Percentiles rank a stretch among this genome's conserved stretches.
Conservation (phyloP, 2,329 filamentous ascomycete genomes). For the Colletotrichum tofieldiae region DNA sequence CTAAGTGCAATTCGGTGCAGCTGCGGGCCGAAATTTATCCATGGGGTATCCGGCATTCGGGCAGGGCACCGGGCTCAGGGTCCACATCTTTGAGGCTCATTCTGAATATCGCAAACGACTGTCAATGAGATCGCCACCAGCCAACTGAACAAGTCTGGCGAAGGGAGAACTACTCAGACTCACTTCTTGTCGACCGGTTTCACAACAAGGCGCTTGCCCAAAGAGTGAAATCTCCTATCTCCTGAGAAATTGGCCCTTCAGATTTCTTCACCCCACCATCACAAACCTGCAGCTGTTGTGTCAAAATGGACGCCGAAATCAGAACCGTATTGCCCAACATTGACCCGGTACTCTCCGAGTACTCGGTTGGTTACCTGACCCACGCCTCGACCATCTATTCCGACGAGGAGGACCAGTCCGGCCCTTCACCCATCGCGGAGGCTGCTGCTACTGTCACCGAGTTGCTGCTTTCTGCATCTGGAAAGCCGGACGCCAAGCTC, state of each 20-base stretch:
- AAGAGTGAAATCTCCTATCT: too few relatives aligned
- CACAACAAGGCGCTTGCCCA: neutral
- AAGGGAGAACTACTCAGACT: neutral
- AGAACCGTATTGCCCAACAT: slow-evolving; percentile 87
- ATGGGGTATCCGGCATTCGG: neutral
- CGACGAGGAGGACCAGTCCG: slow-evolving; percentile 78
- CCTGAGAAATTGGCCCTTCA: neutral
- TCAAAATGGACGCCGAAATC: slow-evolving; percentile 88
- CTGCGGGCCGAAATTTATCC: slow-evolving; percentile 13
- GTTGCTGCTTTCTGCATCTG: slow-evolving; percentile 93
- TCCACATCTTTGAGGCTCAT: slow-evolving; percentile 22
- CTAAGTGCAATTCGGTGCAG: accelerated
- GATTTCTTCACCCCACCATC: neutral
- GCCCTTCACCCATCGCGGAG: slow-evolving; percentile 84
- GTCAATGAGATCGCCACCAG: slow-evolving; percentile 11
- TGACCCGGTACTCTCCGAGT: slow-evolving; percentile 90
- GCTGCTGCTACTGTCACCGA: slow-evolving; percentile 89
- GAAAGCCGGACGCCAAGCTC: slow-evolving; percentile 79
- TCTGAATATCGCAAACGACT: slow-evolving; percentile 6
- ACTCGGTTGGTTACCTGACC: slow-evolving; percentile 93
- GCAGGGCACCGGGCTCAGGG: slow-evolving; percentile 1
- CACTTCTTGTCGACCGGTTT: neutral
- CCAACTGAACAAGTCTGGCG: slow-evolving; percentile 2
- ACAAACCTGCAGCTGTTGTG: neutral
- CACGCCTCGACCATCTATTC: slow-evolving; percentile 91